These are phyloP conservation scores for Biscogniauxia marginata DNA, from an alignment of 2,329 filamentous ascomycete species.

Conservation along the genomic window DNA sequence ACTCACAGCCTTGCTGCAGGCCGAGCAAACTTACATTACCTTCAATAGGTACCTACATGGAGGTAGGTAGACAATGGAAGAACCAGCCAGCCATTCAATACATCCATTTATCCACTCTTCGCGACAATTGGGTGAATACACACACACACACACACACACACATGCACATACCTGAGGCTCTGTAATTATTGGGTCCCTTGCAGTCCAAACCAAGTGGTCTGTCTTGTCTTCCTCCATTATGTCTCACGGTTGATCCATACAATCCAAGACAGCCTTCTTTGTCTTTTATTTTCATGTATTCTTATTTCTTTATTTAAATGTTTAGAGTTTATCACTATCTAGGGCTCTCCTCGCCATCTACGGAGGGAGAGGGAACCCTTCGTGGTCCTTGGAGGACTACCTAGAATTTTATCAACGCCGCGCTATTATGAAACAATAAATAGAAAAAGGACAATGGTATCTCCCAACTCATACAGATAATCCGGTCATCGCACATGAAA, in stretches of 20 bases:
- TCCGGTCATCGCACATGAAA: slow-evolving; percentile 4
- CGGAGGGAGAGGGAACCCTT: not conserved
- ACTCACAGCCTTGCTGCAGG: not conserved
- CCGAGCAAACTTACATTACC: not conserved
- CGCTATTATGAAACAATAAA: slow-evolving; percentile 12
- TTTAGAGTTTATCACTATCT: not conserved
- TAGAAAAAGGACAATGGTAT: slow-evolving; percentile 30
- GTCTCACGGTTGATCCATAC: not conserved
- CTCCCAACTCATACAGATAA: slow-evolving; percentile 17
- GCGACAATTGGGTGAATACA: not conserved
- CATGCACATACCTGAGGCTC: not conserved
- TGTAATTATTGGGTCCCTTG: not conserved
- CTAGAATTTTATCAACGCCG: slow-evolving; percentile 25
- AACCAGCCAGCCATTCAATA: too few relatives aligned
- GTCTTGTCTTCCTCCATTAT: too few relatives aligned
- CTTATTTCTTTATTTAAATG: not conserved
- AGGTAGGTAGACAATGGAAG: too few relatives aligned
- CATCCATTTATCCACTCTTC: too few relatives aligned
- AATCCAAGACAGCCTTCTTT: not conserved
- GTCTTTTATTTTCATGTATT: not conserved
- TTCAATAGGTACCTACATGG: not conserved
- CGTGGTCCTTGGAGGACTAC: too few relatives aligned
- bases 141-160: not conserved
- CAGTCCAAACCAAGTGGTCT: too few relatives aligned
- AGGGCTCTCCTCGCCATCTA: not conserved